phyloP scores from a whole-genome alignment of 73 alveolate species.

The Paramecium primaurelia region DNA sequence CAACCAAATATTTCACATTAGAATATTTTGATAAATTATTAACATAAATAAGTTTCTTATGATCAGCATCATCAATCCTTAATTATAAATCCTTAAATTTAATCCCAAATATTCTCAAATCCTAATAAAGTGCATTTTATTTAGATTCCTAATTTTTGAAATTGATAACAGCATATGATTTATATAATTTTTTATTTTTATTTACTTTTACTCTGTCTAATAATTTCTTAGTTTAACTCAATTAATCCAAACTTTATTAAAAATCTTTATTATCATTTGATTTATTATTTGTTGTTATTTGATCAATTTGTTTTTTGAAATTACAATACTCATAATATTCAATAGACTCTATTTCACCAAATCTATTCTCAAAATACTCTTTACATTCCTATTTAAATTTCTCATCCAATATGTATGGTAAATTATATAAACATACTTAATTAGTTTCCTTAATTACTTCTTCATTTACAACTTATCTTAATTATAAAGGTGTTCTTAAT shows the following conservation, averaged over 20 bases:
- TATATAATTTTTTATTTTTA: neutral
- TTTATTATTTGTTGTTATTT: neutral
- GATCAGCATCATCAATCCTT: neutral
- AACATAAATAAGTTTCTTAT: neutral
- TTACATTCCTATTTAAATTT: neutral
- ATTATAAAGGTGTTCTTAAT: neutral
- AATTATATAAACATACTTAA: neutral
- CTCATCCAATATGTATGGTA: slow-evolving; percentile 11
- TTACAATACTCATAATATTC: neutral
- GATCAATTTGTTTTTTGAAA: neutral
- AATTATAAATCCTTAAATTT: neutral
- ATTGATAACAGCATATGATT: neutral
- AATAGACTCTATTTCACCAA: neutral
- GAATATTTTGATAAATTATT: neutral
- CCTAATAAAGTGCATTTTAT: neutral
- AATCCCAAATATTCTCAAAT: slow-evolving; percentile 10
- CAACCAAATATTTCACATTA: neutral
- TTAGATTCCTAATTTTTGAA: neutral
- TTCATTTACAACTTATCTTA: neutral
- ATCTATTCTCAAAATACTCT: neutral
- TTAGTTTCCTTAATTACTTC: neutral
- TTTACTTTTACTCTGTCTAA: neutral
- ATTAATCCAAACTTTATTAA: neutral
- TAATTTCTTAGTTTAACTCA: neutral
- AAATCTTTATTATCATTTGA: neutral